Percentiles rank a stretch among this genome's conserved stretches.
phyloP scores from a whole-genome alignment of 2,329 filamentous ascomycete genomes.

The Fusarium lateritium region DNA sequence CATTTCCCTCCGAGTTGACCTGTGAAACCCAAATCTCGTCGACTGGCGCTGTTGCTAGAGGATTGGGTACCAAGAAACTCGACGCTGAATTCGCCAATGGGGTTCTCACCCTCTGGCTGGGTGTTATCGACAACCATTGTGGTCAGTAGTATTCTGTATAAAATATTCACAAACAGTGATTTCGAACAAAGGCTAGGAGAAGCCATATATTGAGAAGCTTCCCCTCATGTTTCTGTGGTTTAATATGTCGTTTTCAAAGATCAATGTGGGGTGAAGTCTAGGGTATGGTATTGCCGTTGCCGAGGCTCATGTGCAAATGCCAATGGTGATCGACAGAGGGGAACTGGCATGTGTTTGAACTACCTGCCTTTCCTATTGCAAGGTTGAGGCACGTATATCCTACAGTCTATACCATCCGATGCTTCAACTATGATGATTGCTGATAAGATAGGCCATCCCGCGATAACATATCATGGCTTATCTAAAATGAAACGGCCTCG shows the following conservation, averaged over 20 bases:
- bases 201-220: background rate
- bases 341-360: background rate
- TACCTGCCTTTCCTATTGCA: background rate
- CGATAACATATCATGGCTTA: background rate
- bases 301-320: slow-evolving; percentile 35
- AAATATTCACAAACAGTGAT: too few species aligned
- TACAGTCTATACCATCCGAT: background rate
- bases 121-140: slow-evolving; percentile 54
- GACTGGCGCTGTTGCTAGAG: slow-evolving; percentile 56
- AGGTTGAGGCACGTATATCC: slow-evolving; percentile 4
- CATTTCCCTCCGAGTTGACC: slow-evolving; percentile 55
- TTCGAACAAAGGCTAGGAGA: too few species aligned
- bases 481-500: background rate
- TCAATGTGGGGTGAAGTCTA: background rate
- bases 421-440: background rate
- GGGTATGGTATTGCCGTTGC: background rate
- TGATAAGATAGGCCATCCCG: background rate
- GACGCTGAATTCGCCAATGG: slow-evolving; percentile 48
- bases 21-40: slow-evolving; percentile 57
- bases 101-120: slow-evolving; percentile 54
- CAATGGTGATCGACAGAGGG: slow-evolving; percentile 11
- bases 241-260: background rate
- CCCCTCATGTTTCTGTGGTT: background rate
- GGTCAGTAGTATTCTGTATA: background rate
- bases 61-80: slow-evolving; percentile 56